phyloP scores from a whole-genome alignment of 139 green algal genomes.

The Gonium pectorale region DNA sequence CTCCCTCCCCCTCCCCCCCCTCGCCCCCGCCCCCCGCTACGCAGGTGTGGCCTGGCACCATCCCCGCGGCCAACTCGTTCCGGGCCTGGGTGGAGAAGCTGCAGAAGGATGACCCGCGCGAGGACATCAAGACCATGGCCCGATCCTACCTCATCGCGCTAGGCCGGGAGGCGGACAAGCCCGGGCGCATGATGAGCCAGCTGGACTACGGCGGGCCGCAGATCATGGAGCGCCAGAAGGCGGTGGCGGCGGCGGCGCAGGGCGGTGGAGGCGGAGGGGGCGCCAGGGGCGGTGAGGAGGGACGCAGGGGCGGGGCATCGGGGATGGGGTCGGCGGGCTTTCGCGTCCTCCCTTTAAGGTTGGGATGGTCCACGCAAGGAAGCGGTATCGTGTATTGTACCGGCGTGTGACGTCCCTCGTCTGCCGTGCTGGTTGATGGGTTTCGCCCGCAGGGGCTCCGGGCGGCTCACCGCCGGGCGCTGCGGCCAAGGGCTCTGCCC shows the following conservation, averaged over 20 bases:
- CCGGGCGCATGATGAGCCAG: constrained; percentile 32
- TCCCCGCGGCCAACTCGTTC: constrained; percentile 1
- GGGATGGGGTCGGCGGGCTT: not conserved
- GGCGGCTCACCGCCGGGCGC: too few relatives aligned
- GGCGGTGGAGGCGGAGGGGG: too few relatives aligned
- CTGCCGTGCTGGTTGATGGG: too few relatives aligned
- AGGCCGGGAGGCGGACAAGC: constrained; percentile 17
- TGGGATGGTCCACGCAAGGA: not conserved
- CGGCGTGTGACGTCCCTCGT: too few relatives aligned
- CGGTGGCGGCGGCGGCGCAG: not conserved
- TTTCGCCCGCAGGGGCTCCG: too few relatives aligned
- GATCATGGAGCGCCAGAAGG: not conserved
- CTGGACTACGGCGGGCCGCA: constrained; percentile 21
- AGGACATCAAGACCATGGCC: constrained; percentile 44
- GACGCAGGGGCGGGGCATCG: not conserved
- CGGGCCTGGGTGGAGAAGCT: constrained; percentile 29
- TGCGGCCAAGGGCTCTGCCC: too few relatives aligned
- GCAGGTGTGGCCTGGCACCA: constrained; percentile 16
- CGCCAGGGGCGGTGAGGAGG: not conserved
- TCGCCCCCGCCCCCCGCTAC: not conserved
- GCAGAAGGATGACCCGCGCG: constrained; percentile 33
- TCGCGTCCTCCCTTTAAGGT: too few relatives aligned
- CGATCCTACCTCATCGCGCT: constrained; percentile 45
- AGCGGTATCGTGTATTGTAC: too few relatives aligned
- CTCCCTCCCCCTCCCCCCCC: not conserved